phyloP scores from a whole-genome alignment of 2,329 filamentous ascomycete genomes.

The Fusarium floridanum region DNA sequence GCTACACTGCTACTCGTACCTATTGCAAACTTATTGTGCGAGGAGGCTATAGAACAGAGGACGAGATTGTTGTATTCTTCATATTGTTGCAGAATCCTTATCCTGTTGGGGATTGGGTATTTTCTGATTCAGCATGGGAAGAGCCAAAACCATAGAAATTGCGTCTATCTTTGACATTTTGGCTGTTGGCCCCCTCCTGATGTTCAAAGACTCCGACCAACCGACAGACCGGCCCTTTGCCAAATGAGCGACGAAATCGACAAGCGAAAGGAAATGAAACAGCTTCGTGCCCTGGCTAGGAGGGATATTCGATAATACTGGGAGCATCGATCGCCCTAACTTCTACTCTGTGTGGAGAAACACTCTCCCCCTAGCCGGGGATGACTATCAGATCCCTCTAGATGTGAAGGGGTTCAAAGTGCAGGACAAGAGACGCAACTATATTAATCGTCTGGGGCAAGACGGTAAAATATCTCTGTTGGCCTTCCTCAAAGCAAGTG shows the following conservation, averaged over 20 bases:
- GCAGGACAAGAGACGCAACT: not conserved
- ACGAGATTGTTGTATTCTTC: slow-evolving; percentile 14
- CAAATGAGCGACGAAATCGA: slow-evolving; percentile 5
- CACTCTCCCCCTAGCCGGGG: slow-evolving; percentile 32
- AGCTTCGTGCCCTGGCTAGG: slow-evolving; percentile 13
- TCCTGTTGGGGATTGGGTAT: not conserved
- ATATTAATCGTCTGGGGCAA: slow-evolving; percentile 12
- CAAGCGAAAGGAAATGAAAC: not conserved
- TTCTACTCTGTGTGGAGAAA: slow-evolving; percentile 41
- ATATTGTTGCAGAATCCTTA: not conserved
- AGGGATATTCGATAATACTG: slow-evolving; percentile 3
- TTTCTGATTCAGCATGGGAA: not conserved
- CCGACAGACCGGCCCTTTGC: slow-evolving; percentile 17
- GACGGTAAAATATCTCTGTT: slow-evolving; percentile 29
- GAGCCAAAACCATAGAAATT: slow-evolving; percentile 25
- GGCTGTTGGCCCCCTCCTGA: slow-evolving; percentile 19
- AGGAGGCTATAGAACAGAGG: not conserved
- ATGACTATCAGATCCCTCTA: slow-evolving; percentile 31
- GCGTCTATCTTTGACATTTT: slow-evolving; percentile 23
- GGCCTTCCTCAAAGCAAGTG: slow-evolving; percentile 6
- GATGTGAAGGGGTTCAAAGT: slow-evolving; percentile 4
- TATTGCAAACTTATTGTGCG: slow-evolving; percentile 14
- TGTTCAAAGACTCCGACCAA: not conserved
- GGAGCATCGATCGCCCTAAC: slow-evolving; percentile 34
- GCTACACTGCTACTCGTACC: fast-evolving